Percentiles rank a stretch among this genome's conserved stretches.
These are phyloP conservation scores for Manihot esculenta DNA, from an alignment of 441 rosid genomes.

Conservation along the genomic window DNA sequence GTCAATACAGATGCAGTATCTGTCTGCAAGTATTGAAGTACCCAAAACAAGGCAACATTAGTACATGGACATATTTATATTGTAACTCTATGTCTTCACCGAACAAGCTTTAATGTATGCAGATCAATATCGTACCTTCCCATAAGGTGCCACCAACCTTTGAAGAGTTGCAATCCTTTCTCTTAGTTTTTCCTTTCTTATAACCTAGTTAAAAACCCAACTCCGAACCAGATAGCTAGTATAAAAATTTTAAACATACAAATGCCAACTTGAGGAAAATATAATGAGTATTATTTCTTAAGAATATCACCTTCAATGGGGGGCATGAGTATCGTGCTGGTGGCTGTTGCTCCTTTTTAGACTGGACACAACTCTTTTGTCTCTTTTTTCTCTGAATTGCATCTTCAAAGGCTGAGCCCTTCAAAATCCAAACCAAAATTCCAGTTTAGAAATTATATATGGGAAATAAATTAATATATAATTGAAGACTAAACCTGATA, in stretches of 20 bases:
- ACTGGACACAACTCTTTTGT: slow-evolving; percentile 19
- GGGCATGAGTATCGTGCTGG: slow-evolving; percentile 30
- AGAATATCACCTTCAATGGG: slow-evolving; percentile 33
- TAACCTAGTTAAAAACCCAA: slow-evolving; percentile 28
- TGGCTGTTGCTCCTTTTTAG: slow-evolving; percentile 26
- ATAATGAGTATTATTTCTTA: neutral
- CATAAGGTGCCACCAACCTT: slow-evolving; percentile 60
- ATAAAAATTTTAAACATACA: neutral
- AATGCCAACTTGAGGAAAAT: neutral
- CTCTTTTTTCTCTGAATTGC: slow-evolving; percentile 26
- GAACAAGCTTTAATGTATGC: too few relatives aligned
- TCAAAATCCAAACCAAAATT: slow-evolving; percentile 5
- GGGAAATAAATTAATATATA: too few relatives aligned
- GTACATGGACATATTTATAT: slow-evolving; percentile 8
- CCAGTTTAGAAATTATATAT: neutral
- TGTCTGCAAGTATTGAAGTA: slow-evolving; percentile 38
- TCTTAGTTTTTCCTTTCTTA: slow-evolving; percentile 56
- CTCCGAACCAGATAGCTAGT: neutral
- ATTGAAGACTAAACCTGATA: too few relatives aligned
- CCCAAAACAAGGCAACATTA: neutral
- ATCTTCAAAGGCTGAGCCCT: slow-evolving; percentile 18
- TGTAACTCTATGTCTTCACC: neutral
- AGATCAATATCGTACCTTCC: slow-evolving; percentile 36
- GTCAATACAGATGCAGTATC: slow-evolving; percentile 45
- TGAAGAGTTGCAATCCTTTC: slow-evolving; percentile 59